Evolutionary conservation across 2,329 filamentous ascomycete genomes (phyloP), one percentile per base, ranked within the genome.

Genomic region (Neofusicoccum laricinum): DNA sequence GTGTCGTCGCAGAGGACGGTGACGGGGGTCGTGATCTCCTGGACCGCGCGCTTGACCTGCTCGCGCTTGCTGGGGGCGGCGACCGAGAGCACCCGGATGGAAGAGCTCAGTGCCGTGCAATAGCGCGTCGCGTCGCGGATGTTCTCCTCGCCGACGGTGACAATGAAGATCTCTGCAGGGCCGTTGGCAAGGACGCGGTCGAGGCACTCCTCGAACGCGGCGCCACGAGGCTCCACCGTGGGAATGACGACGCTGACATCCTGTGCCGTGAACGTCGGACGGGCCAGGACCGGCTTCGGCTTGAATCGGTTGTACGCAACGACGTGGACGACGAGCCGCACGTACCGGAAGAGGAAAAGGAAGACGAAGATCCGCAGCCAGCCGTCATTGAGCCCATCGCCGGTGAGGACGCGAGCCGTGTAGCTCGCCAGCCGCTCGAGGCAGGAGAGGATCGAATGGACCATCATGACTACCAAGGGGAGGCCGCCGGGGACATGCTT

Each of bases 211-310:
- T 66, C 50, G 62, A 87, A 84, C 17, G 78, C 75, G 0, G 49
- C 57, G 11, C 78, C 77, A 0, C 68, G 57, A 0, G 83, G 81
- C 12, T 82, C 79, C 2, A 85, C 75, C 0, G 84, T 86, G 0
- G 84, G 82, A 2, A 87, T 70, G 50, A 87, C 75, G 19, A 86
- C 79, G 0, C 83, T 84, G 57, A 81, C 80, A 41, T 86, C 80
- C 1, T 65, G 58, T 2, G 70, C 68, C 5, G 66, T 68, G 66
- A 79, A 77, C 0, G 57, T 69, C 0, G 81, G 78, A 2, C 72
- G 68, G 0, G 17, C 30, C 0, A 67, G 69, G 0, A 74, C 65
- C 0, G 71, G 67, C 0, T 73, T 68, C 4, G 82, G 76, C 0
- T 68, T 68, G 66, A 84, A 85, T 0, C 70, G 21, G 12, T 72